These are phyloP conservation scores for Waltergamsia citrina DNA, from an alignment of 2,329 filamentous ascomycete species.

Conservation along the genomic window DNA sequence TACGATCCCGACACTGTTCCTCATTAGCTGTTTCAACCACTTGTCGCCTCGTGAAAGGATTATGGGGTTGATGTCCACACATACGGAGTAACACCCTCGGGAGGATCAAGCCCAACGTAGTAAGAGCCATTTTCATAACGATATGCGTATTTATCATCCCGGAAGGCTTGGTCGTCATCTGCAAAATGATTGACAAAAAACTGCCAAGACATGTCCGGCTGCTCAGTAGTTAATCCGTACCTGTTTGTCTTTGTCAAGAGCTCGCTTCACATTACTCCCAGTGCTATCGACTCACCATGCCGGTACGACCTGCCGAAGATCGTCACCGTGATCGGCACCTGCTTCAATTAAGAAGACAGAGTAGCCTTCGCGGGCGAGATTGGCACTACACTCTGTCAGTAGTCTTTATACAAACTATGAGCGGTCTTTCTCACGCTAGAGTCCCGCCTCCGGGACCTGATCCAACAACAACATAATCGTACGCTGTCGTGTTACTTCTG, in stretches of 20 bases:
- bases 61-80: no score
- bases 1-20: constrained; percentile 17
- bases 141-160: constrained; percentile 2
- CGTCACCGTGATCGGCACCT: constrained; percentile 38
- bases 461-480: constrained; percentile 51
- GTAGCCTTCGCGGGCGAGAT: constrained; percentile 43
- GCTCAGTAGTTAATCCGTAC: constrained; percentile 5
- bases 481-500: constrained; percentile 14
- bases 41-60: no score
- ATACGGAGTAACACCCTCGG: constrained; percentile 5
- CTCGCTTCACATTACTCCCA: no score
- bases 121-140: constrained; percentile 1
- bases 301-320: constrained; percentile 7
- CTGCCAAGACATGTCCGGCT: constrained; percentile 32
- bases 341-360: constrained; percentile 48
- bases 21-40: no score
- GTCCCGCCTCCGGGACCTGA: constrained; percentile 45
- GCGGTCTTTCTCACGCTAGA: constrained; percentile 23
- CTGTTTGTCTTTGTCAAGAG: background rate
- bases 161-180: constrained; percentile 16
- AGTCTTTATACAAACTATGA: background rate
- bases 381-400: constrained; percentile 23
- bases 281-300: constrained; percentile 8
- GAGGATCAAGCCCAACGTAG: constrained; percentile 3
- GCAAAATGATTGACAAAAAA: constrained; percentile 53